A percentile compares a stretch with the other conserved stretches of the same genome.
These are phyloP conservation scores for Cinchona pubescens DNA, from an alignment of 257 asterid species.

Conservation along the genomic window DNA sequence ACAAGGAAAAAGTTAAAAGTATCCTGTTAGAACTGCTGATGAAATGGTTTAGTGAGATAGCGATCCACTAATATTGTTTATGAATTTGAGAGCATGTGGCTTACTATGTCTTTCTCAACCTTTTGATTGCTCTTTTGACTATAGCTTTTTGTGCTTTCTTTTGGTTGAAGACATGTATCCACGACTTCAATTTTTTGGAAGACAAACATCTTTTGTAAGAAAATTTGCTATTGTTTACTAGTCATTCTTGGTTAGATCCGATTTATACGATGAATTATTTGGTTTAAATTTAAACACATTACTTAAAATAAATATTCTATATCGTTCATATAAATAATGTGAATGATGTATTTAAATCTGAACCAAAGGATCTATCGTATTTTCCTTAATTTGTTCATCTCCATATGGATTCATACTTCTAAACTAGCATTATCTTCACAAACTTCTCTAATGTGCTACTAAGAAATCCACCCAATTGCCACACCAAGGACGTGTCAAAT, in stretches of 20 bases:
- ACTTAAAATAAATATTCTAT: too few species aligned
- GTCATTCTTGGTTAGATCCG: too few species aligned
- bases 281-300: too few species aligned
- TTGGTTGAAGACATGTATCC: not conserved
- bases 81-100: slow-evolving; percentile 29
- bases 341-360: too few species aligned
- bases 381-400: not conserved
- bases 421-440: not conserved
- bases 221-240: too few species aligned
- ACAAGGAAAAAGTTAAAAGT: slow-evolving; percentile 34
- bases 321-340: too few species aligned
- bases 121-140: slow-evolving; percentile 66
- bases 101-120: slow-evolving; percentile 29
- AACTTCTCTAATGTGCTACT: not conserved
- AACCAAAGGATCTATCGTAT: too few species aligned
- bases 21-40: slow-evolving; percentile 38
- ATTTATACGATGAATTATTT: too few species aligned
- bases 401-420: not conserved
- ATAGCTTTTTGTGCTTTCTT: slow-evolving; percentile 40
- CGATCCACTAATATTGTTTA: slow-evolving; percentile 33
- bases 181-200: too few species aligned
- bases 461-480: not conserved
- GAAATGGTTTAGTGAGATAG: slow-evolving; percentile 20
- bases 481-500: not conserved
- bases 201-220: too few species aligned